Evolutionary conservation across 345 rosid genomes (phyloP).

Genomic region (Moricandia arvensis): DNA sequence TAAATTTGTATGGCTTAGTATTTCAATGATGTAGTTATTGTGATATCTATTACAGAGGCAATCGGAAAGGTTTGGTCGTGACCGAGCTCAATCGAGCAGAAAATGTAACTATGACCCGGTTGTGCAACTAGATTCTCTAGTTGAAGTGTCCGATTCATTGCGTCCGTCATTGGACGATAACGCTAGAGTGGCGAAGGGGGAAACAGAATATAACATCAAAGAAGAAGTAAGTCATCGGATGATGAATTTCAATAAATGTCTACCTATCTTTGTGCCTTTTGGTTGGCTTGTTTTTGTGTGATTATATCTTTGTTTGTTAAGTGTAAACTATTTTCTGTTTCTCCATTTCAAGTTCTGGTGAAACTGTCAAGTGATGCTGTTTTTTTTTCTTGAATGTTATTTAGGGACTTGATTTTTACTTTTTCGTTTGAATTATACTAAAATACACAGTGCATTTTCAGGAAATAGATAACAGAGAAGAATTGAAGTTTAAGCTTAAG

Average conservation of each 20-base stretch:
- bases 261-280: constrained; percentile 41
- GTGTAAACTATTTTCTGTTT: constrained; percentile 26
- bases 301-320: background rate
- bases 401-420: background rate
- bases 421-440: constrained; percentile 13
- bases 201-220: constrained; percentile 70
- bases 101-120: constrained; percentile 56
- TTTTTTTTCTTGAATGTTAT: constrained; percentile 4
- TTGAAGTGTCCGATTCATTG: constrained; percentile 57
- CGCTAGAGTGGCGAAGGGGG: constrained; percentile 74
- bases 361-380: constrained; percentile 1
- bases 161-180: constrained; percentile 54
- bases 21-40: constrained; percentile 9
- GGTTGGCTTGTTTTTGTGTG: constrained; percentile 4
- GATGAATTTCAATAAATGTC: constrained; percentile 46
- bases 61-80: constrained; percentile 64
- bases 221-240: constrained; percentile 69
- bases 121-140: constrained; percentile 53
- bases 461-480: constrained; percentile 62
- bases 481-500: constrained; percentile 71
- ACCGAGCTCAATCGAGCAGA: constrained; percentile 56
- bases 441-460: constrained; percentile 28
- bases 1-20: constrained; percentile 8
- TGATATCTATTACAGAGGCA: constrained; percentile 61
- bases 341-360: constrained; percentile 17